Evolutionary conservation across 1,284 basidiomycete species (phyloP), one percentile per base, ranked within the genome.

Genomic region (Fomitopsis pinicola): DNA sequence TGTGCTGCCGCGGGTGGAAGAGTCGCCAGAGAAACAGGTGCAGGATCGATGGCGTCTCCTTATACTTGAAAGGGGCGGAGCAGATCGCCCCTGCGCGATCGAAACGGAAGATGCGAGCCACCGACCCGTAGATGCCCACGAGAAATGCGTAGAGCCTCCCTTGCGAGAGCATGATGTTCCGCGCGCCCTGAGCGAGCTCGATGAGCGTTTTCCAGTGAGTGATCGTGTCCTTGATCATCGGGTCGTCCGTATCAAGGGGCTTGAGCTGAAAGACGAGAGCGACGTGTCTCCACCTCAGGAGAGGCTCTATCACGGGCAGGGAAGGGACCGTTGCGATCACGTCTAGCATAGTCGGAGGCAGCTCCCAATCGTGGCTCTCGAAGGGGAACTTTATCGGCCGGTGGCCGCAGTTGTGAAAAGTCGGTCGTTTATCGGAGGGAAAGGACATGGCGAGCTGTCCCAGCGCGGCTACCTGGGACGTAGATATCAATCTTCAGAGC

Each of bases 121-220:
- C 57, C 6, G 55, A 42, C 22, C 59, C 62, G 19, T 66, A 66
- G 42, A 66, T 42, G 2, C 64, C 64, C 19, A 66, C 55, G 19
- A 62, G 54, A 17, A 62, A 66, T 1, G 61, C 42, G 12, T 42
- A 58, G 35, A 66, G 62, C 54, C 61, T 48, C 0, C 60, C 60
- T n/a, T 66, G 58, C 0, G 64, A 59, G 6, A 63, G 50, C 42
- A 66, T 19, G 5, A 66, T 55, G 30, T 57, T 63, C 9, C 62
- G 35, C 1, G 62, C 64, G 45, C 48, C 60, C 54, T 56, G 59
- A 0, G 59, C 59, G 7, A 63, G 42, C 38, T 59, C 56, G 33
- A 30, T 45, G 17, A 63, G 15, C n/a, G 59, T 55, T 4, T 54
- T 26, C 45, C 45, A 46, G 12, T 46, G 45, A 2, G 45, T 46